Conservation (phyloP, 2,329 filamentous ascomycete genomes). For the Aspergillus awamori region DNA sequence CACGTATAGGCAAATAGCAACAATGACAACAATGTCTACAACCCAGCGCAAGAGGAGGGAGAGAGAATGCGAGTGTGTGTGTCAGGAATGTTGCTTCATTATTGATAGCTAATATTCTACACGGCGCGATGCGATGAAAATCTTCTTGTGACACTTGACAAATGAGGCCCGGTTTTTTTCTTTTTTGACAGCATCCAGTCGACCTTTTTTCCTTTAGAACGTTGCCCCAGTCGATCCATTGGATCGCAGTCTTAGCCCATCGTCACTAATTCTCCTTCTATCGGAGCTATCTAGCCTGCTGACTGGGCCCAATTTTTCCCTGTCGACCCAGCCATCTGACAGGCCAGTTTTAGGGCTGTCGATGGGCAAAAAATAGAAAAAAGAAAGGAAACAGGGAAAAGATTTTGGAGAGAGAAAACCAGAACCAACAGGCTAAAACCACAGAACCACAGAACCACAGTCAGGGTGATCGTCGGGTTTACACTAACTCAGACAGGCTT, state of each 20-base stretch:
- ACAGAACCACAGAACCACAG: neutral
- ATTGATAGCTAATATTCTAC: neutral
- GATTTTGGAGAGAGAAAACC: constrained; percentile 3
- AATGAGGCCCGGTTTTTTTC: neutral
- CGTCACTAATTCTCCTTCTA: neutral
- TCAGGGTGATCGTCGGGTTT: constrained; percentile 1
- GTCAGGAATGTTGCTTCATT: neutral
- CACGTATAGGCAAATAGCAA: neutral
- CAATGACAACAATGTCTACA: neutral
- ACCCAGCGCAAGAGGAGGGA: neutral
- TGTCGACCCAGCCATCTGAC: constrained; percentile 1
- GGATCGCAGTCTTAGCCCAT: neutral
- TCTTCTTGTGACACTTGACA: constrained; percentile 9
- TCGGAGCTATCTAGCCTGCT: constrained; percentile 2
- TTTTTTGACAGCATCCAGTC: neutral
- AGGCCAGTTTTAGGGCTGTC: constrained; percentile 6
- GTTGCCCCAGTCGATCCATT: constrained; percentile 6
- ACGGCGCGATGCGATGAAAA: constrained; percentile 6
- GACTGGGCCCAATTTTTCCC: neutral
- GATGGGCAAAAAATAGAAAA: neutral
- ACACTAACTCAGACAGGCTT: neutral
- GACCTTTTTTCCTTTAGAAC: neutral
- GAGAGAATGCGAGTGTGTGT: no score
- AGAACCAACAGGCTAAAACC: constrained; percentile 1
- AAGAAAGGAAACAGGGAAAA: constrained; percentile 2